A percentile compares a stretch with the other conserved stretches of the same genome.
Conservation (phyloP, 805 yeast genomes). For the Yueomyces sinensis region DNA sequence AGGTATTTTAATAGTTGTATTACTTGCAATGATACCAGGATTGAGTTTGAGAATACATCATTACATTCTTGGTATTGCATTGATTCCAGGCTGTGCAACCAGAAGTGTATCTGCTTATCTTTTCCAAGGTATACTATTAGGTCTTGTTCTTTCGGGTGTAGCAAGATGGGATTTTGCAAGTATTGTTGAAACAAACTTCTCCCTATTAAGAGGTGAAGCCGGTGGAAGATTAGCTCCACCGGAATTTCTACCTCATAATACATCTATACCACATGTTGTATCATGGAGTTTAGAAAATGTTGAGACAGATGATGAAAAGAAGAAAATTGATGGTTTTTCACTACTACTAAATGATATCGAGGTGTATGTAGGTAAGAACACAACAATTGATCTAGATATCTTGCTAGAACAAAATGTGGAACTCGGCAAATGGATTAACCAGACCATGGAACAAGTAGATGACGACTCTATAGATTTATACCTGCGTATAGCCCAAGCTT, state of each 20-base stretch:
- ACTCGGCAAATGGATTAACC: slow-evolving; percentile 17
- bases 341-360: slow-evolving; percentile 71
- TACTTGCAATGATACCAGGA: slow-evolving; percentile 44
- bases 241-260: slow-evolving; percentile 16
- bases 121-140: slow-evolving; percentile 76
- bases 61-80: slow-evolving; percentile 60
- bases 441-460: slow-evolving; percentile 21
- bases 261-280: slow-evolving; percentile 8
- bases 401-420: slow-evolving; percentile 22
- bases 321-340: slow-evolving; percentile 39
- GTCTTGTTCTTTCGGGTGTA: slow-evolving; percentile 71
- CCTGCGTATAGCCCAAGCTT: slow-evolving; percentile 43
- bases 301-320: slow-evolving; percentile 10
- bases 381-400: slow-evolving; percentile 30
- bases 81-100: slow-evolving; percentile 77
- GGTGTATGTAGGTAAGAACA: slow-evolving; percentile 43
- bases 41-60: slow-evolving; percentile 70
- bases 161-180: slow-evolving; percentile 92
- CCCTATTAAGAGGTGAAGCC: slow-evolving; percentile 65
- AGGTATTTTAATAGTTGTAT: slow-evolving; percentile 30
- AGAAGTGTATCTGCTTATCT: slow-evolving; percentile 55
- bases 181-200: slow-evolving; percentile 60
- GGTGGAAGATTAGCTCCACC: slow-evolving; percentile 41
- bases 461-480: slow-evolving; percentile 27
- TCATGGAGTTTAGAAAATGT: slow-evolving; percentile 18